Conservation (phyloP, 495 filamentous ascomycete species). For the Neurospora sp. region DNA sequence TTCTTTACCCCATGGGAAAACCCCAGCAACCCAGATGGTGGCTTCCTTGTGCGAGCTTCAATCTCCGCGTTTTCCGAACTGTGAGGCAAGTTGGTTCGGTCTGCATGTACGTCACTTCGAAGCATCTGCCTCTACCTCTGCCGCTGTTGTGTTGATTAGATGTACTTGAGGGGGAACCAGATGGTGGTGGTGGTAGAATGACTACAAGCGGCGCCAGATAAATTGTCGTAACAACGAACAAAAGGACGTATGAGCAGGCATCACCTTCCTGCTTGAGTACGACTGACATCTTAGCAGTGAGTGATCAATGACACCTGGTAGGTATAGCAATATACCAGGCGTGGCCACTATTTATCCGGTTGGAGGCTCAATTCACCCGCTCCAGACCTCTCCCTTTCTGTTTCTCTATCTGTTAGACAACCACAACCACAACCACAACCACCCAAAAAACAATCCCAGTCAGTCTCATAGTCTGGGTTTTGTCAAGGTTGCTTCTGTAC, state of each 20-base stretch:
- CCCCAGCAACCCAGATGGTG: not conserved
- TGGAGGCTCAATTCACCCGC: constrained; percentile 8
- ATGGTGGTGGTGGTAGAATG: not conserved
- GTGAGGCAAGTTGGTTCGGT: not conserved
- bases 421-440: not conserved
- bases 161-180: not conserved
- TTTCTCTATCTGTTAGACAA: not conserved
- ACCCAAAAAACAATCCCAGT: too few relatives aligned
- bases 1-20: not conserved
- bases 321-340: not conserved
- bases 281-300: not conserved
- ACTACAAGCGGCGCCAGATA: not conserved
- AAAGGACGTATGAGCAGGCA: not conserved
- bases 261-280: constrained; percentile 4
- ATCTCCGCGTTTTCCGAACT: not conserved
- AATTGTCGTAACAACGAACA: too few relatives aligned
- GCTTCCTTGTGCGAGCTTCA: not conserved
- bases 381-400: not conserved
- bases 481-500: not conserved
- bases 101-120: constrained; percentile 7
- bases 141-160: not conserved
- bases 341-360: constrained; percentile 13
- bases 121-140: not conserved
- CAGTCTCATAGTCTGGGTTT: not conserved
- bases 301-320: not conserved